A percentile compares a stretch with the other conserved stretches of the same genome.
Evolutionary conservation across 352 stramenopile species (phyloP).

Genomic region (Pythium dissotocum): DNA sequence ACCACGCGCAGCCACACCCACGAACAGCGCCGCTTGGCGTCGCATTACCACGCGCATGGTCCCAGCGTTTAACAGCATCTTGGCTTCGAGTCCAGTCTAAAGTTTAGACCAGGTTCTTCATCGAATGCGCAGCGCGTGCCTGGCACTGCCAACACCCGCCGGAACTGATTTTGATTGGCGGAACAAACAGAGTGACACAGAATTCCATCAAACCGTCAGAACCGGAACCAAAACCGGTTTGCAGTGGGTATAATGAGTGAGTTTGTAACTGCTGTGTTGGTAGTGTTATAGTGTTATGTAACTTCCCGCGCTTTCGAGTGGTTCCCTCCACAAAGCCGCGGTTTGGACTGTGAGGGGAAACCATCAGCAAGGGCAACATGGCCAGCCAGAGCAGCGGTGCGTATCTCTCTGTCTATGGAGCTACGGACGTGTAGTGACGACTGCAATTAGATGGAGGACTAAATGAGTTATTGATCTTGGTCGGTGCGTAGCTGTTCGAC

Average conservation of each 20-base stretch:
- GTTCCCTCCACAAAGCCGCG: not conserved
- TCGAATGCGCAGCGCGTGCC: not conserved
- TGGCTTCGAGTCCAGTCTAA: not conserved
- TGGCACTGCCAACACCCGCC: not conserved
- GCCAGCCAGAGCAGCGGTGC: not conserved
- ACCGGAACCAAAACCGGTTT: slow-evolving; percentile 11
- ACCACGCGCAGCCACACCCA: not conserved
- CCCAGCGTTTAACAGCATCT: slow-evolving; percentile 3
- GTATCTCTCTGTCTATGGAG: not conserved
- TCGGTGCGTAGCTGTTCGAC: not conserved
- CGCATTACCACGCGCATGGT: slow-evolving; percentile 3
- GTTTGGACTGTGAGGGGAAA: slow-evolving; percentile 1
- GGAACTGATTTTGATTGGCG: slow-evolving; percentile 5
- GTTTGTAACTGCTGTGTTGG: not conserved
- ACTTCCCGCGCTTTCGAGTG: slow-evolving; percentile 31
- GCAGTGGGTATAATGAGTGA: not conserved
- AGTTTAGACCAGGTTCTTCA: not conserved
- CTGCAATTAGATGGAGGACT: not conserved
- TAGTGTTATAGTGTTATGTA: slow-evolving; percentile 8
- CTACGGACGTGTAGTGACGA: not conserved
- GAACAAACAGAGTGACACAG: not conserved
- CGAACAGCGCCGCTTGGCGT: not conserved
- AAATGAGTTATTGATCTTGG: not conserved
- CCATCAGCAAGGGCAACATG: slow-evolving; percentile 6
- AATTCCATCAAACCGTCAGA: not conserved